These are phyloP conservation scores for Starmera quercuum DNA, from an alignment of 805 yeast species.

Conservation along the genomic window DNA sequence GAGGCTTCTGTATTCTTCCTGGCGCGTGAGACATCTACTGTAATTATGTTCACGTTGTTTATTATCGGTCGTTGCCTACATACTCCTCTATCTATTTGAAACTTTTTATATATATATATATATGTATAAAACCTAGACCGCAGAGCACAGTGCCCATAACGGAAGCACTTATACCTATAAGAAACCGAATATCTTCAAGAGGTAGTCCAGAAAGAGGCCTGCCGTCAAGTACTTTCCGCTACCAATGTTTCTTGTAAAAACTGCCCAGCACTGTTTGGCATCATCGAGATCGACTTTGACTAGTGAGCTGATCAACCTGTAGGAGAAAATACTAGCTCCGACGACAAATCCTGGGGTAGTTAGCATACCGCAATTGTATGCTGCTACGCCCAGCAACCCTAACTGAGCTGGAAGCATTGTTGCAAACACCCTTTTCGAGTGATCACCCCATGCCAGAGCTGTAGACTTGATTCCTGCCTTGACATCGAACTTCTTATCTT, in stretches of 20 bases:
- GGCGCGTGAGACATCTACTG: too few relatives aligned
- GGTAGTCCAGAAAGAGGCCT: slow-evolving; percentile 62
- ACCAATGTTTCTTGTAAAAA: slow-evolving; percentile 67
- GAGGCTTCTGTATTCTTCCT: slow-evolving; percentile 5
- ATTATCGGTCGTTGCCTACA: too few relatives aligned
- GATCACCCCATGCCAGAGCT: slow-evolving; percentile 89
- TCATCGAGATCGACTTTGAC: slow-evolving; percentile 67
- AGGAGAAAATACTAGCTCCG: slow-evolving; percentile 61
- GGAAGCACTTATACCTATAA: slow-evolving; percentile 26
- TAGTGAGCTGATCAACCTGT: slow-evolving; percentile 63
- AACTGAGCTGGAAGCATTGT: slow-evolving; percentile 64
- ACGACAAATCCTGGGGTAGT: slow-evolving; percentile 81
- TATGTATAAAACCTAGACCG: too few relatives aligned
- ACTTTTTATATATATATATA: too few relatives aligned
- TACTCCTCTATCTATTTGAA: too few relatives aligned
- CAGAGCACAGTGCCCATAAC: too few relatives aligned
- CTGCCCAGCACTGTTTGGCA: slow-evolving; percentile 77
- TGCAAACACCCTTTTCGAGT: slow-evolving; percentile 61
- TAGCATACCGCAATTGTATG: slow-evolving; percentile 51
- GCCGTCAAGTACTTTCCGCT: slow-evolving; percentile 65
- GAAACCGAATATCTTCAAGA: slow-evolving; percentile 40
- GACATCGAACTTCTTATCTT: slow-evolving; percentile 83
- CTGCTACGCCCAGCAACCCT: slow-evolving; percentile 56
- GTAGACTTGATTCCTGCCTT: slow-evolving; percentile 92
- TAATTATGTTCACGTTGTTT: too few relatives aligned